Base-by-base conservation (phyloP, 331 rosid species). In the Acacia pycnantha region DNA sequence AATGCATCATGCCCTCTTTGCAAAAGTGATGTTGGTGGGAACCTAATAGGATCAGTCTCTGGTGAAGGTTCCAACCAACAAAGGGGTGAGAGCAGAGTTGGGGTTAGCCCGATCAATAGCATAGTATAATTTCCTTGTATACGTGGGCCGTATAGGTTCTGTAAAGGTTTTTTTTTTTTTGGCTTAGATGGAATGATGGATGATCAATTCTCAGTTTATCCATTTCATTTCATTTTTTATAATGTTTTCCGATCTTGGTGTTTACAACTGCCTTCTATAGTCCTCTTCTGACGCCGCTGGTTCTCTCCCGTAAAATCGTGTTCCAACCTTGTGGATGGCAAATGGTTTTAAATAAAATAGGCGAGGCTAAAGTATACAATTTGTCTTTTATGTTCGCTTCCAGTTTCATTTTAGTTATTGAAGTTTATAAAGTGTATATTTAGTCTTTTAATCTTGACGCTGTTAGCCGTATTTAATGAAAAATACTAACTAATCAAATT, bases 1-100 rank as follows among this genome's bases (percentile, higher is more conserved):
- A 95, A 95, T 65, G 88, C 99, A 1, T 74, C 88, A 10, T 95
- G 99, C 70, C 99, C 99, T 67, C 99, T 95, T 78, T 95, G 99
- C 90, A 95, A 95, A 87, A 85, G 58, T 56, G 97, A 89, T 70
- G 97, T 92, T 27, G 92, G 92, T 50, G 94, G 88, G 83, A 82
- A 81, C 82, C 12, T 71, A 80, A 61, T 67, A 37, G 84, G 87
- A 73, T 71, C 90, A 13, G 82, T 78, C 61, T 70, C 92, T 3
- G 84, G 85, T 40, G 82, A 85, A 72, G 89, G 82, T 82, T 83
- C 79, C 69, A 78, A 72, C 87, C 97, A 86, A 79, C 88, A 74
- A 65, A 82, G 69, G 68, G 74, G 79, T 48, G 95, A 91, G 61
- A 77, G 43, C 74, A 79, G 82, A 76, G 83, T 74, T 77, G 83